phyloP scores from a whole-genome alignment of 2,329 filamentous ascomycete genomes.

The Claviceps capensis region DNA sequence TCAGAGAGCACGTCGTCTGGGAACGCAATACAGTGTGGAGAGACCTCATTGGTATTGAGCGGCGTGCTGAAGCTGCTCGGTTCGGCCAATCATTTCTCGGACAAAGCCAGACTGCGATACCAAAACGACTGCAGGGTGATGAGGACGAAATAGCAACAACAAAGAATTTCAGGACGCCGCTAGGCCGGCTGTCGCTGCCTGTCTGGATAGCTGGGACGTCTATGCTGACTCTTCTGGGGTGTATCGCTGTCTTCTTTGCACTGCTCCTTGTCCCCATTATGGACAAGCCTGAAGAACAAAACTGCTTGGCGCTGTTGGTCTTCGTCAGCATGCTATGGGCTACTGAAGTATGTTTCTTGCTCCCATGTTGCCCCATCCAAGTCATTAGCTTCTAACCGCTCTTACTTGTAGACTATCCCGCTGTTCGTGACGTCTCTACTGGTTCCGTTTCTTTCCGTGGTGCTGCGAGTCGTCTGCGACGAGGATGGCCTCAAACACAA shows the following conservation, averaged over 20 bases:
- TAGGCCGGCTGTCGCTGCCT: slow-evolving; percentile 65
- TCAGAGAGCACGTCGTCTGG: slow-evolving; percentile 96
- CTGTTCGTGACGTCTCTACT: slow-evolving; percentile 91
- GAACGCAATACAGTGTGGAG: slow-evolving; percentile 97
- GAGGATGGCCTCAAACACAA: slow-evolving; percentile 45
- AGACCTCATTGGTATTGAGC: slow-evolving; percentile 96
- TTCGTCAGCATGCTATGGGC: slow-evolving; percentile 94
- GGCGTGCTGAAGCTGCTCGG: slow-evolving; percentile 86
- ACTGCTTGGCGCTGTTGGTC: slow-evolving; percentile 83
- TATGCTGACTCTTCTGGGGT: slow-evolving; percentile 60
- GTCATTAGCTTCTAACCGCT: neutral
- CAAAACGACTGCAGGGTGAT: slow-evolving; percentile 71
- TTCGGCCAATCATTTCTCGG: slow-evolving; percentile 77
- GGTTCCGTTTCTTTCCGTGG: slow-evolving; percentile 84
- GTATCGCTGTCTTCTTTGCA: slow-evolving; percentile 58
- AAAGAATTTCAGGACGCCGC: slow-evolving; percentile 63
- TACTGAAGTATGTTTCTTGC: slow-evolving; percentile 54
- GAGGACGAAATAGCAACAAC: slow-evolving; percentile 47
- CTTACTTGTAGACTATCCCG: slow-evolving; percentile 60
- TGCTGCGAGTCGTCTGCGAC: slow-evolving; percentile 70
- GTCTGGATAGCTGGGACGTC: slow-evolving; percentile 73
- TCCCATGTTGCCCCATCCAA: neutral
- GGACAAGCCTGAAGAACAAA: slow-evolving; percentile 80
- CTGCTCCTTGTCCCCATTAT: slow-evolving; percentile 71
- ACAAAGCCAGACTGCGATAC: slow-evolving; percentile 51